phyloP scores from a whole-genome alignment of 2,329 filamentous ascomycete genomes.

The Mollisia scopiformis region DNA sequence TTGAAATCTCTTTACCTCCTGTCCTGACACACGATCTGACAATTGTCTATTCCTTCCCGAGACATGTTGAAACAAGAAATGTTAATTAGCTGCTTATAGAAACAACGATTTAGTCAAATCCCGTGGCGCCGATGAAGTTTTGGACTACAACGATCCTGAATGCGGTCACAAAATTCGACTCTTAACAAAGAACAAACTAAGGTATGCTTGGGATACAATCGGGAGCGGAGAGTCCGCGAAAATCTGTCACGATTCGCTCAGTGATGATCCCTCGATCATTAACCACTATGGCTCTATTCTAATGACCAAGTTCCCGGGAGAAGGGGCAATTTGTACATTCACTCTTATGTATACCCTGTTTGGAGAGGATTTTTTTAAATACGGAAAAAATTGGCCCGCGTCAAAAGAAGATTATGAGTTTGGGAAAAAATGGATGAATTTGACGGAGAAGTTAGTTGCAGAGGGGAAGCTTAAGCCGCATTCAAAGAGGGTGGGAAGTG shows the following conservation, averaged over 20 bases:
- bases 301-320: not conserved
- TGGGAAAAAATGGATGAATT: conserved; percentile 13
- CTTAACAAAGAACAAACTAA: conserved; percentile 45
- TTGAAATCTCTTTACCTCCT: too few relatives aligned
- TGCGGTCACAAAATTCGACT: conserved; percentile 46
- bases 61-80: too few relatives aligned
- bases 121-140: conserved; percentile 44
- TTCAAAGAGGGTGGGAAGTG: not conserved
- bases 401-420: conserved; percentile 20
- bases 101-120: conserved; percentile 41
- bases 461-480: conserved; percentile 20
- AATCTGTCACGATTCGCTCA: not conserved
- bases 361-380: not conserved
- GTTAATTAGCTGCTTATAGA: too few relatives aligned
- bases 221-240: not conserved
- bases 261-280: too few relatives aligned
- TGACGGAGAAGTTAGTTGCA: conserved; percentile 18
- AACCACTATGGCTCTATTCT: not conserved
- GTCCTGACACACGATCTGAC: too few relatives aligned
- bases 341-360: conserved; percentile 31
- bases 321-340: conserved; percentile 22
- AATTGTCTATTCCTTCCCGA: too few relatives aligned
- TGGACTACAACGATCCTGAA: conserved; percentile 47
- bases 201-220: conserved; percentile 45
- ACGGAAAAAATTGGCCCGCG: conserved; percentile 7